Conservation (phyloP, 352 stramenopile genomes). For the Globisporangium megalacanthum region DNA sequence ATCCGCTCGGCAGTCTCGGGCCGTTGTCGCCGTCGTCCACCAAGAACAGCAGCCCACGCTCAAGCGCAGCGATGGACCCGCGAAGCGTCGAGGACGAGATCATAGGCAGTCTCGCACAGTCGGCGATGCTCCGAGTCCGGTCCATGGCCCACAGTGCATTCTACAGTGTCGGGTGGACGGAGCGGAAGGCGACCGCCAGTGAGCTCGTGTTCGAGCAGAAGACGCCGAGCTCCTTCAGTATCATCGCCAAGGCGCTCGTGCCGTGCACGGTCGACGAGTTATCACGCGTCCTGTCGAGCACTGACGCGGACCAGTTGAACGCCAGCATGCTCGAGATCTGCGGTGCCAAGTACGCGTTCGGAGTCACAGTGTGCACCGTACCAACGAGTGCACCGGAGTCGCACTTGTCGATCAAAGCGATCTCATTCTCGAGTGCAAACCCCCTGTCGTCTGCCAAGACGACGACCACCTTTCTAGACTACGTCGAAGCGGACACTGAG, state of each 20-base stretch:
- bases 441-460: conserved; percentile 14
- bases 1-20: conserved; percentile 1
- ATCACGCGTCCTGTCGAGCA: conserved; percentile 12
- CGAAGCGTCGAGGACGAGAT: conserved; percentile 10
- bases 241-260: conserved; percentile 17
- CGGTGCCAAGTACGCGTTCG: conserved; percentile 14
- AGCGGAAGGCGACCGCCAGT: conserved; percentile 4
- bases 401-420: conserved; percentile 20
- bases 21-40: conserved; percentile 7
- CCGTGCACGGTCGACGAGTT: conserved; percentile 20
- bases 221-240: conserved; percentile 10
- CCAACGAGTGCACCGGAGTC: not conserved
- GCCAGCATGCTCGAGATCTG: conserved; percentile 24
- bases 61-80: conserved; percentile 3
- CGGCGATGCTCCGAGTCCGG: conserved; percentile 11
- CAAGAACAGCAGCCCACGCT: conserved; percentile 7
- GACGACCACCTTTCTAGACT: conserved; percentile 19
- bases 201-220: conserved; percentile 10
- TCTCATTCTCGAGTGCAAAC: conserved; percentile 14
- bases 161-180: conserved; percentile 4
- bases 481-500: conserved; percentile 8
- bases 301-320: conserved; percentile 23
- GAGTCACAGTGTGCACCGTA: conserved; percentile 20
- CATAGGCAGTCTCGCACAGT: conserved; percentile 10
- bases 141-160: conserved; percentile 4